These are phyloP conservation scores for Gossypium rotundifolium DNA, from an alignment of 345 rosid genomes.

Conservation along the genomic window DNA sequence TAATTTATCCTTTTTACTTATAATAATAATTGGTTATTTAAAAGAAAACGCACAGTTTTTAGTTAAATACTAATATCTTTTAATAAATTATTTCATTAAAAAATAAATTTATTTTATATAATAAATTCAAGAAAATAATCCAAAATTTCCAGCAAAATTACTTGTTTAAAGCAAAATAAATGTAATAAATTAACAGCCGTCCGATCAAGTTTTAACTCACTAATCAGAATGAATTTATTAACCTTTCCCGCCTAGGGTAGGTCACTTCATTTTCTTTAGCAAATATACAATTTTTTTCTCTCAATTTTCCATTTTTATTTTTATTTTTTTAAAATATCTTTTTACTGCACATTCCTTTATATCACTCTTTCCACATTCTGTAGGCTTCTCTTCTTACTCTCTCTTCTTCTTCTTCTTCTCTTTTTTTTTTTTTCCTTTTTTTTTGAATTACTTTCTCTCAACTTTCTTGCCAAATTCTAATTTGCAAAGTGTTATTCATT, in stretches of 20 bases:
- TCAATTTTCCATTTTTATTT: not conserved
- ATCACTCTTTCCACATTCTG: not conserved
- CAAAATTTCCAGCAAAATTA: not conserved
- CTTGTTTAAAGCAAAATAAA: not conserved
- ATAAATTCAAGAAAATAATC: not conserved
- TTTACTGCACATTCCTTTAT: not conserved
- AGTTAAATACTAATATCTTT: no score
- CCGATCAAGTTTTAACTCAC: not conserved
- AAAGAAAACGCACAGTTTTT: no score
- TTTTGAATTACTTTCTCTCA: not conserved
- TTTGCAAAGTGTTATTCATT: not conserved
- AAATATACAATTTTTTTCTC: not conserved
- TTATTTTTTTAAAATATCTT: not conserved
- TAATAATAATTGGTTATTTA: no score
- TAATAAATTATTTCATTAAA: not conserved
- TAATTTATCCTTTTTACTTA: not conserved
- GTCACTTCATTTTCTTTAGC: not conserved
- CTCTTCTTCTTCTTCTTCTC: not conserved
- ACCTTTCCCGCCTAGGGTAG: constrained; percentile 6
- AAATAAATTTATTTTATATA: not conserved
- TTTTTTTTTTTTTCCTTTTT: not conserved
- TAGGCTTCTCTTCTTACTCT: not conserved
- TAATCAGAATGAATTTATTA: not conserved
- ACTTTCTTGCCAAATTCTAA: not conserved
- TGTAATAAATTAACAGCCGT: not conserved